Evolutionary conservation across 1,284 basidiomycete genomes (phyloP).

Genomic region (Hemileia vastatrix): DNA sequence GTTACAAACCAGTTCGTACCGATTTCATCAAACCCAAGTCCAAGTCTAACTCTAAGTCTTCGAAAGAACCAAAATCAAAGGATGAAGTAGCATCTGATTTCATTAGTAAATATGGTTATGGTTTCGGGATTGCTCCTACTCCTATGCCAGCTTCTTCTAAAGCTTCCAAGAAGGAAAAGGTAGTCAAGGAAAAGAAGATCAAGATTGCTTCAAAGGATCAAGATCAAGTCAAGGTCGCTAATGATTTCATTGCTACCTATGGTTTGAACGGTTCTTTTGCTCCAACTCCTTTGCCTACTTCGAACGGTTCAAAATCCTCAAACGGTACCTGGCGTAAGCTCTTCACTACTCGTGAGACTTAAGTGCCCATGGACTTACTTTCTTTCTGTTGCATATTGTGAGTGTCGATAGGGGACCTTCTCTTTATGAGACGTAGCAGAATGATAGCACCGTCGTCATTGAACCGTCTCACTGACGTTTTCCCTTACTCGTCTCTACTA

Average conservation of each 20-base stretch:
- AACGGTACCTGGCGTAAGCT: not conserved
- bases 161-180: not conserved
- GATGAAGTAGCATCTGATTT: not conserved
- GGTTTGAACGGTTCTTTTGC: not conserved
- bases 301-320: not conserved
- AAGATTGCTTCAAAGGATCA: not conserved
- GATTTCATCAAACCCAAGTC: not conserved
- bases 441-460: no score
- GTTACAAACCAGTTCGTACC: not conserved
- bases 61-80: not conserved
- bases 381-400: no score
- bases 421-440: no score
- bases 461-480: no score
- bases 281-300: not conserved
- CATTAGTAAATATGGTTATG: not conserved
- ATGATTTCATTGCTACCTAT: not conserved
- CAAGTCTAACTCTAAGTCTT: not conserved
- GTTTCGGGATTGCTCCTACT: not conserved
- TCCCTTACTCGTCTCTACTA: no score
- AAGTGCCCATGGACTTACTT: not conserved
- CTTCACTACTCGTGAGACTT: not conserved
- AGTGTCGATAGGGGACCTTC: no score
- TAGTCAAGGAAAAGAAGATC: not conserved
- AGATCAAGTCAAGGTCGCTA: not conserved
- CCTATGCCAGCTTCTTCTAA: not conserved